Percentiles rank a stretch among this genome's conserved stretches.
Conservation (phyloP, 768 basidiomycete species). For the Lactifluus echinatus region DNA sequence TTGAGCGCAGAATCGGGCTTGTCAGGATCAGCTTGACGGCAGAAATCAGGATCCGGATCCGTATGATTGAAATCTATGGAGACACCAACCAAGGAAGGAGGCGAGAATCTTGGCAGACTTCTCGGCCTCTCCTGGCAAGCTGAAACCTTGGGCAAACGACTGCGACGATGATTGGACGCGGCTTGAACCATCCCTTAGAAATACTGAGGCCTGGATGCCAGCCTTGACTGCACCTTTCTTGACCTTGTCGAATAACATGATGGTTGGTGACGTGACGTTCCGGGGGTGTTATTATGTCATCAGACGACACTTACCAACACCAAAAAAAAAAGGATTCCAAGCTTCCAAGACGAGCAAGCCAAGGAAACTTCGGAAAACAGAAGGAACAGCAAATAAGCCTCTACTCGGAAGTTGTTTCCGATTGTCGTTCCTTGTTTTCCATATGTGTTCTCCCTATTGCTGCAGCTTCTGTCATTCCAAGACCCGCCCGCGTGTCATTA, state of each 20-base stretch:
- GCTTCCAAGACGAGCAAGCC: too few relatives aligned
- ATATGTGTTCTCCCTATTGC: too few relatives aligned
- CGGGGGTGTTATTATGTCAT: not conserved
- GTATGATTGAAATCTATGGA: too few relatives aligned
- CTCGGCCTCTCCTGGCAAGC: conserved; percentile 84
- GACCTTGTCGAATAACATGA: conserved; percentile 72
- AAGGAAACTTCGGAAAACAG: too few relatives aligned
- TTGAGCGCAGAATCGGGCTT: conserved; percentile 88
- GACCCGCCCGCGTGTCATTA: too few relatives aligned
- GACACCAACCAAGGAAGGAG: conserved; percentile 71
- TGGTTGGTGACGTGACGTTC: not conserved
- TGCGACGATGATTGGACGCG: conserved; percentile 68
- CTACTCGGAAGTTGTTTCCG: too few relatives aligned
- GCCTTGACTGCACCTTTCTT: conserved; percentile 74
- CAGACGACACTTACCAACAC: not conserved
- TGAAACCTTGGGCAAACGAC: conserved; percentile 78
- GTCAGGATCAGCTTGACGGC: conserved; percentile 66
- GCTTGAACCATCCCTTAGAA: conserved; percentile 55
- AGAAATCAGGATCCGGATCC: too few relatives aligned
- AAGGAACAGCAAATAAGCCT: too few relatives aligned
- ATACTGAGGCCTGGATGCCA: conserved; percentile 68
- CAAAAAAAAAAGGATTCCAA: too few relatives aligned
- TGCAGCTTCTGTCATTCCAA: too few relatives aligned
- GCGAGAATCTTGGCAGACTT: conserved; percentile 89
- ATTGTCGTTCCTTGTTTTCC: too few relatives aligned